Base-by-base conservation (phyloP, 257 asterid genomes). In the Solanum sejunctum region DNA sequence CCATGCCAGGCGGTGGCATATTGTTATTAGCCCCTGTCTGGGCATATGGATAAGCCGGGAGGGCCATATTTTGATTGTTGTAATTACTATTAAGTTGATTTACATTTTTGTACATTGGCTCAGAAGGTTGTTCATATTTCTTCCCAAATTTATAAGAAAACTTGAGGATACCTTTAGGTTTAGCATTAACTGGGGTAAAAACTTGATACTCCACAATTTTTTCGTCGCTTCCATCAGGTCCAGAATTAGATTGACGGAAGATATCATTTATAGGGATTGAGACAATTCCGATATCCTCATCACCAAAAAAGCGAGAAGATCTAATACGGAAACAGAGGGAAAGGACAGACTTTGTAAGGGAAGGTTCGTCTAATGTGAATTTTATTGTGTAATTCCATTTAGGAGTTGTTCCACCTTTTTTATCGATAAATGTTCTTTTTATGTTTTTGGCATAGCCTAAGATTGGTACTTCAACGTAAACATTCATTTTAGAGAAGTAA, bases 321-420 rank as follows among this genome's bases (percentile, higher is more conserved):
- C 67, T 16, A 20, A 84, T 13, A 36, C 28, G 45, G 3, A 84
- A 84, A 1, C 17, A 10, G 51, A 84, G 86, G 26, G 21, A 39
- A 63, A 71, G 71, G 7, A 73, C 54, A 28, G 69, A 52, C 17
- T 61, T 39, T 17, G 60, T 63, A 18, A 66, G 77, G 1, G 84
- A 63, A 28, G 84, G 77, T 21, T 82, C 84, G 12, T 84, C 86
- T 78, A 84, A 51, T 45, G 60, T 83, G 83, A 93, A 89, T 12
- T 91, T 92, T 93, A 91, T 87, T n/a, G 86, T 87, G 75, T 85
- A 88, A 73, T 91, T 91, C 97, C 95, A 93, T 23, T 84, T 87
- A 36, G 97, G 95, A 11, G 12, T 45, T 47, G 91, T 80, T 36
- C 95, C 97, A 75, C 87, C 86, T 63, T 89, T 86, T 83, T 89